Percentiles rank a stretch among this genome's conserved stretches.
phyloP scores from a whole-genome alignment of 129 eudicot species.

The Artemisia tridentata region DNA sequence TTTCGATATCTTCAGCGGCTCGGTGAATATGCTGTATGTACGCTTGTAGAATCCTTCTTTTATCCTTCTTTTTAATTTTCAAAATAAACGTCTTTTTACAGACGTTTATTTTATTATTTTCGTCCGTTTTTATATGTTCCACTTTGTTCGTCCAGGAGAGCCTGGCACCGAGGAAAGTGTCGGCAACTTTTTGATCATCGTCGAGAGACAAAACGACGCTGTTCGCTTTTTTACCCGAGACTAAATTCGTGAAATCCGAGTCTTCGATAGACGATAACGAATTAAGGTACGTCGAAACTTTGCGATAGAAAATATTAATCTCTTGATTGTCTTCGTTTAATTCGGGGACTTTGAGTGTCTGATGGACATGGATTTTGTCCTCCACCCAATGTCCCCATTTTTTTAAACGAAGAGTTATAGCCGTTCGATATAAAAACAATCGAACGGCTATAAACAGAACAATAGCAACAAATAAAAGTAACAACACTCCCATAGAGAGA shows the following conservation, averaged over 20 bases:
- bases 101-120: not conserved
- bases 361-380: slow-evolving; percentile 58
- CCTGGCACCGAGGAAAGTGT: slow-evolving; percentile 64
- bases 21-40: slow-evolving; percentile 71
- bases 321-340: slow-evolving; percentile 53
- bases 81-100: slow-evolving; percentile 34
- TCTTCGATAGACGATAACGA: slow-evolving; percentile 73
- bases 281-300: slow-evolving; percentile 55
- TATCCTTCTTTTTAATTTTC: slow-evolving; percentile 55
- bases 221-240: slow-evolving; percentile 49
- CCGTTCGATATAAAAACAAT: slow-evolving; percentile 52
- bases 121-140: slow-evolving; percentile 2
- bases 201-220: slow-evolving; percentile 54
- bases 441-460: slow-evolving; percentile 34
- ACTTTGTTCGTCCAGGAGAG: slow-evolving; percentile 49
- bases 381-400: slow-evolving; percentile 54
- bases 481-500: slow-evolving; percentile 24
- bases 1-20: slow-evolving; percentile 58
- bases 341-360: slow-evolving; percentile 59
- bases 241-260: slow-evolving; percentile 63
- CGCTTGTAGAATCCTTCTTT: slow-evolving; percentile 54
- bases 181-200: slow-evolving; percentile 44
- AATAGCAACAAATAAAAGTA: slow-evolving; percentile 15
- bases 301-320: slow-evolving; percentile 48
- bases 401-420: slow-evolving; percentile 38